These are phyloP conservation scores for Boletus coccyginus DNA, from an alignment of 768 basidiomycete genomes.

Conservation along the genomic window DNA sequence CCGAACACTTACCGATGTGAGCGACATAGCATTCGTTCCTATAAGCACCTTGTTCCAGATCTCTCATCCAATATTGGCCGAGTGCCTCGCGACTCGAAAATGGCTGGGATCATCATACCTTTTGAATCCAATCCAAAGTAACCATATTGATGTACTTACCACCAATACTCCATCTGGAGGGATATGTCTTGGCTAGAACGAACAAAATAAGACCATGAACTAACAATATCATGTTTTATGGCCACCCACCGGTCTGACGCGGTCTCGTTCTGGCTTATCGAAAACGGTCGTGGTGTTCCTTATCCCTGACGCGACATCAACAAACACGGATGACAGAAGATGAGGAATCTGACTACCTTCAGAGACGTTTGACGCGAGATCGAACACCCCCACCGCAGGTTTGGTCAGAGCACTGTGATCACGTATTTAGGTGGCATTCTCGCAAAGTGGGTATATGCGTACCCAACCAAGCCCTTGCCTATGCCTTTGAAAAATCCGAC, in stretches of 20 bases:
- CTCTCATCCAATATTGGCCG: constrained; percentile 97
- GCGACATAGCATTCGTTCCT: constrained; percentile 86
- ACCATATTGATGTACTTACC: constrained; percentile 43
- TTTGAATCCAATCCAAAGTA: background rate
- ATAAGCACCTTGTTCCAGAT: constrained; percentile 86
- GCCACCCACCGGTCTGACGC: constrained; percentile 67
- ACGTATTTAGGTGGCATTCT: background rate
- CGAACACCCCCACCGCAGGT: constrained; percentile 94
- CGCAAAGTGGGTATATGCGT: constrained; percentile 6
- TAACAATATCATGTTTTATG: background rate
- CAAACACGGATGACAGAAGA: background rate
- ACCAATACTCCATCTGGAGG: constrained; percentile 84
- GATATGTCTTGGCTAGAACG: constrained; percentile 74
- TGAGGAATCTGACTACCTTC: constrained; percentile 55
- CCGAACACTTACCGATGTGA: constrained; percentile 67
- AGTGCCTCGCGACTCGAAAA: constrained; percentile 87
- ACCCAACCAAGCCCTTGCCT: constrained; percentile 96
- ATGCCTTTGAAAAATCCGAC: constrained; percentile 97
- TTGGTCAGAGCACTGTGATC: constrained; percentile 80
- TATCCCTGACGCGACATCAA: constrained; percentile 58
- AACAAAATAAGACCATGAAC: constrained; percentile 1
- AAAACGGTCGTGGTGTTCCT: constrained; percentile 99
- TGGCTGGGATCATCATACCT: constrained; percentile 47
- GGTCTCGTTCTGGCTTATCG: constrained; percentile 86
- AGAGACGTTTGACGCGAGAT: constrained; percentile 90